These are phyloP conservation scores for Sordariomycetes sp. DNA, from an alignment of 2,329 filamentous ascomycete genomes.

Conservation along the genomic window DNA sequence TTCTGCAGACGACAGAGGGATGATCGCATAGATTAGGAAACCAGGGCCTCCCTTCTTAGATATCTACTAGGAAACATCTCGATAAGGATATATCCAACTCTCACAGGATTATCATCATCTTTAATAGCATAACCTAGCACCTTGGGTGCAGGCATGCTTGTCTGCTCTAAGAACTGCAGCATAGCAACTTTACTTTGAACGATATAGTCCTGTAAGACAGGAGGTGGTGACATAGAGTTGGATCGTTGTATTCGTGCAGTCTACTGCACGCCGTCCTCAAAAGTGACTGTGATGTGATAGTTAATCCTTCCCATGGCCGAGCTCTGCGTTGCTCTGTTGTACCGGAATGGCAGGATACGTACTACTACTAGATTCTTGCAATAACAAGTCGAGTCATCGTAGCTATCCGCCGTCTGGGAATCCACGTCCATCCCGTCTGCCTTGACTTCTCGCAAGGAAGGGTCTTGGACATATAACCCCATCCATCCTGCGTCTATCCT, in stretches of 20 bases:
- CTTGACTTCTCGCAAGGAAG: too few species aligned
- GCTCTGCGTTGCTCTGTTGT: slow-evolving; percentile 19
- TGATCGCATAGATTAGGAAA: slow-evolving; percentile 16
- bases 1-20: slow-evolving; percentile 21
- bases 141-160: slow-evolving; percentile 22
- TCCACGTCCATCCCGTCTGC: too few species aligned
- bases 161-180: slow-evolving; percentile 24
- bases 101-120: slow-evolving; percentile 18
- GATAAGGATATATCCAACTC: slow-evolving; percentile 29
- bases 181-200: slow-evolving; percentile 28
- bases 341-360: slow-evolving; percentile 21
- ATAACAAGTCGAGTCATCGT: too few species aligned
- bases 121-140: slow-evolving; percentile 24
- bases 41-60: slow-evolving; percentile 21
- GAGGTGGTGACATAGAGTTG: slow-evolving; percentile 26
- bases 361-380: too few species aligned
- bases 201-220: slow-evolving; percentile 20
- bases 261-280: slow-evolving; percentile 30
- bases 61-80: slow-evolving; percentile 27
- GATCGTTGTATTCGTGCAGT: slow-evolving; percentile 27
- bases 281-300: slow-evolving; percentile 28
- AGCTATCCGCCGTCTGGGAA: too few species aligned
- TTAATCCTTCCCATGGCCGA: slow-evolving; percentile 33
- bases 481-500: too few species aligned
- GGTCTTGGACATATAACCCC: too few species aligned